Base-by-base conservation (phyloP, 2,329 filamentous ascomycete species). In the Penicillium concentricum region DNA sequence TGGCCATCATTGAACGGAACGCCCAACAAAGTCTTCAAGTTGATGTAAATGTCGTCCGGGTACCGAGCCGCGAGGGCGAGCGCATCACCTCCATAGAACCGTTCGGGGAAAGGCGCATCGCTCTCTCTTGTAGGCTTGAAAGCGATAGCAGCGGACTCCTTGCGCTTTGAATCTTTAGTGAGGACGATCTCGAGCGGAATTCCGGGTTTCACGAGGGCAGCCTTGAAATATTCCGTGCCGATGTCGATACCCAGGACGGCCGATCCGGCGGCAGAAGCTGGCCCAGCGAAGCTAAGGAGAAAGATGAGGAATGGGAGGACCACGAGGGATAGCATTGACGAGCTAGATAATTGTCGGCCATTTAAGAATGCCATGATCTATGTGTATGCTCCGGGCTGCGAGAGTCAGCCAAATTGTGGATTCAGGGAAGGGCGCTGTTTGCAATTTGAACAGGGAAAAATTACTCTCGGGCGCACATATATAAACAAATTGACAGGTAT, bases 101-200 rank as follows among this genome's bases (percentile, higher is more conserved):
- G 84, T 77, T 99, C 94, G 38, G 94, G 94, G 73, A 89, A 97
- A 18, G 80, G 77, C 51, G 84, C 87, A 64, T 81, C 80, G 68
- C 84, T 83, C 57, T 85, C 81, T 66, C 84, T 84, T n/a, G 85
- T 82, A 37, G 92, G 91, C 78, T 99, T 97, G 80, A 99, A 97
- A 42, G 91, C 89, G 65, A 99, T 87, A 41, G 92, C 92, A 2
- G 92, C 91, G 24, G 84, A 85, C 75, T 99, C 94, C 81, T 99
- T 99, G 71, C 94, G 89, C 75, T 96, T 90, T 30, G 94, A 97
- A 78, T 99, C 94, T 74, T 97, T 99, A 30, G 92, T 97, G 55
- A 97, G 84, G 74, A 99, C 93, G 64, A 99, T 97, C 66, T 99
- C 94, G 72, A 99, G 90, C 12, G 94, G 94, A 51, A 96, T 93